phyloP scores from a whole-genome alignment of 257 asterid species.

The Lithospermum erythrorhizon region DNA sequence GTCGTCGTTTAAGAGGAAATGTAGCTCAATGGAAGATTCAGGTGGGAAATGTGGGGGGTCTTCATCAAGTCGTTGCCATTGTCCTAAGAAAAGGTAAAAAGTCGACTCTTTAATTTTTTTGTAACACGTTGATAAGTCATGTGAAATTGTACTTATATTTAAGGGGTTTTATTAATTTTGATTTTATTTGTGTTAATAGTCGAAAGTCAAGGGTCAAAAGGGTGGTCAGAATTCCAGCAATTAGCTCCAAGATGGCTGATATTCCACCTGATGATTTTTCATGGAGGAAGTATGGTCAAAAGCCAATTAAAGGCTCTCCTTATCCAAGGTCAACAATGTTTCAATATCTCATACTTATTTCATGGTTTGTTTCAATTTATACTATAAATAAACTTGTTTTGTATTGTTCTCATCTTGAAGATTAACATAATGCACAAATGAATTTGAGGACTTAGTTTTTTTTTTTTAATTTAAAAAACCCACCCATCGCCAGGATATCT shows the following conservation, averaged over 20 bases:
- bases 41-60: slow-evolving; percentile 41
- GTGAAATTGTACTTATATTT: no score
- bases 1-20: slow-evolving; percentile 71
- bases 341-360: not conserved
- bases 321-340: slow-evolving; percentile 60
- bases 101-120: slow-evolving; percentile 19
- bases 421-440: no score
- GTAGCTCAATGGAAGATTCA: slow-evolving; percentile 61
- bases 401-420: no score
- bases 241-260: slow-evolving; percentile 76
- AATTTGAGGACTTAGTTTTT: no score
- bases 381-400: no score
- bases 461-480: no score
- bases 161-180: not conserved
- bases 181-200: slow-evolving; percentile 1
- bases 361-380: not conserved
- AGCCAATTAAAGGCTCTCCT: slow-evolving; percentile 93
- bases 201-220: slow-evolving; percentile 69
- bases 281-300: slow-evolving; percentile 90
- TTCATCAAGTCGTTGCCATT: slow-evolving; percentile 59
- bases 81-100: slow-evolving; percentile 75
- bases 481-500: no score
- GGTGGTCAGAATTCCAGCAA: slow-evolving; percentile 59
- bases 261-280: slow-evolving; percentile 84
- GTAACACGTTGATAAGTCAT: no score